Percentiles rank a stretch among this genome's conserved stretches.
These are phyloP conservation scores for Pseudogymnoascus sp. DNA, from an alignment of 2,329 filamentous ascomycete genomes.

Conservation along the genomic window DNA sequence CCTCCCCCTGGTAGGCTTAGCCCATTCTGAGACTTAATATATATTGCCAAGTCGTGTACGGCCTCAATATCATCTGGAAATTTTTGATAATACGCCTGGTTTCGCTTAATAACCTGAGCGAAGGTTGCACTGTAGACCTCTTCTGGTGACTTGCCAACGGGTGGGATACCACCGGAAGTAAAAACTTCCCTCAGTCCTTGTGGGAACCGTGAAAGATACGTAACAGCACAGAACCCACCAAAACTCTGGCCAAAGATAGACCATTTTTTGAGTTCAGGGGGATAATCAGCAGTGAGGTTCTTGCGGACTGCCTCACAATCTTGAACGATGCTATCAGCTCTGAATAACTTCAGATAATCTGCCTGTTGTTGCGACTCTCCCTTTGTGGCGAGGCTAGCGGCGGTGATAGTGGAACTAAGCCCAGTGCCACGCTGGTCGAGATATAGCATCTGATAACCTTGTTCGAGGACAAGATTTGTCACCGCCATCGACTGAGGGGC, in stretches of 20 bases:
- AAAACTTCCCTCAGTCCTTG: slow-evolving; percentile 75
- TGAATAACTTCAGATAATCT: slow-evolving; percentile 73
- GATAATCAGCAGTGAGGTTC: slow-evolving; percentile 61
- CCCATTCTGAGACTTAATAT: slow-evolving; percentile 50
- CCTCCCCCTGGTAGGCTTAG: slow-evolving; percentile 66
- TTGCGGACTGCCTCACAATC: slow-evolving; percentile 82
- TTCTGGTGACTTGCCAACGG: slow-evolving; percentile 62
- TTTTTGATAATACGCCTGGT: slow-evolving; percentile 68
- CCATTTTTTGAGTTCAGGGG: slow-evolving; percentile 67
- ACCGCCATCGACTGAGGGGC: slow-evolving; percentile 66
- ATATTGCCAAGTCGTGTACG: slow-evolving; percentile 57
- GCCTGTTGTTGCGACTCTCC: slow-evolving; percentile 61
- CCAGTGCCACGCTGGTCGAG: slow-evolving; percentile 92
- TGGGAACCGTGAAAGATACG: slow-evolving; percentile 75
- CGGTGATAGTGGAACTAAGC: slow-evolving; percentile 70
- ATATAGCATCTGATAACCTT: slow-evolving; percentile 76
- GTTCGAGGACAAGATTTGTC: slow-evolving; percentile 62
- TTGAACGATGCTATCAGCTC: slow-evolving; percentile 81
- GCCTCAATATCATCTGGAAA: slow-evolving; percentile 69
- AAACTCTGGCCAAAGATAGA: slow-evolving; percentile 85
- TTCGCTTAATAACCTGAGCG: slow-evolving; percentile 60
- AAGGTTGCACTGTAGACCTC: slow-evolving; percentile 69
- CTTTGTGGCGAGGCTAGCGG: slow-evolving; percentile 57
- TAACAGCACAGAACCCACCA: slow-evolving; percentile 77
- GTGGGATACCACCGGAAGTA: slow-evolving; percentile 73